Evolutionary conservation across 164 flowering plant genomes (phyloP).

Genomic region (Paratinospora sagittata): DNA sequence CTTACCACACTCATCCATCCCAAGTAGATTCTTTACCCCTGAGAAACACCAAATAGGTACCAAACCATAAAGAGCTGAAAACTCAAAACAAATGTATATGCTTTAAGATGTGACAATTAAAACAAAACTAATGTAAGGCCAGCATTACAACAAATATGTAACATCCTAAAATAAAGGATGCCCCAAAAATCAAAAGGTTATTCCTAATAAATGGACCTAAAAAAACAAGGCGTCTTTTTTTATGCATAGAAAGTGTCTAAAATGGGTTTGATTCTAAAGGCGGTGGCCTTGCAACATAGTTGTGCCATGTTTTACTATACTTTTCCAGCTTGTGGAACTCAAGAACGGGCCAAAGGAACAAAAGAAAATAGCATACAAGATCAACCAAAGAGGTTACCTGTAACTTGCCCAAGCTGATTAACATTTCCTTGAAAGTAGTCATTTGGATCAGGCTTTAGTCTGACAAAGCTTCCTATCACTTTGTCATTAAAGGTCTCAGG

Average conservation of each 20-base stretch:
- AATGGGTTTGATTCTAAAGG: too few species aligned
- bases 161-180: too few species aligned
- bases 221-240: too few species aligned
- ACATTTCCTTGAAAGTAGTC: conserved; percentile 30
- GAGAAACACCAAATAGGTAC: conserved; percentile 5
- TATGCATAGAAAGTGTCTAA: too few species aligned
- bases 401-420: conserved; percentile 58
- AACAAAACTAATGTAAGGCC: too few species aligned
- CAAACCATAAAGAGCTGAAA: neutral
- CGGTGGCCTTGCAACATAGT: too few species aligned
- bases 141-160: too few species aligned
- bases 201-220: too few species aligned
- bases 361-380: neutral
- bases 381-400: conserved; percentile 31
- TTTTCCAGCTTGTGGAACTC: too few species aligned
- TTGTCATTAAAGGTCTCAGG: conserved; percentile 49
- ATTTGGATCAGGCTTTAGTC: conserved; percentile 50
- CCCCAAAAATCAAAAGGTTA: too few species aligned
- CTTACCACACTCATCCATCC: conserved; percentile 15
- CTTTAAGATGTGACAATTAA: too few species aligned
- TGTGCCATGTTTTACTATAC: too few species aligned
- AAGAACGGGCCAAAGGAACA: neutral
- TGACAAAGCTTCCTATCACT: conserved; percentile 57
- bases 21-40: conserved; percentile 36
- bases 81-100: neutral